These are phyloP conservation scores for Stephanodiscus minutulus DNA, from an alignment of 108 stramenopile genomes.

Conservation along the genomic window DNA sequence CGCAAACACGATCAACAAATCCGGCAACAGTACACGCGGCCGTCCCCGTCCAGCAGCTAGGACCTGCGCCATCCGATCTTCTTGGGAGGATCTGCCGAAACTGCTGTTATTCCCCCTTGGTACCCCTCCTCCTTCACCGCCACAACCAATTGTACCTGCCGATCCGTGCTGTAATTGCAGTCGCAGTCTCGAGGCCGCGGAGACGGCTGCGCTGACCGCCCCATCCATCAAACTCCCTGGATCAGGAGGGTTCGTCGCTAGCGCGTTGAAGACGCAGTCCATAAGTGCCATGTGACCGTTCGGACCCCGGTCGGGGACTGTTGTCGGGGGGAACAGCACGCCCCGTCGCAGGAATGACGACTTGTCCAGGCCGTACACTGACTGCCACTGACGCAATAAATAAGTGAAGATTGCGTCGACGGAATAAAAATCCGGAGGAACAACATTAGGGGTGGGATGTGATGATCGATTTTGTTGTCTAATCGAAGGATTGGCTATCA, in stretches of 20 bases:
- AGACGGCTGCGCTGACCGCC: constrained; percentile 29
- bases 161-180: neutral
- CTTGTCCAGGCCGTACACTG: constrained; percentile 69
- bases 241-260: constrained; percentile 33
- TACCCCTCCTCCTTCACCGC: constrained; percentile 8
- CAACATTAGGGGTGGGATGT: neutral
- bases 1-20: constrained; percentile 75
- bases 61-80: constrained; percentile 36
- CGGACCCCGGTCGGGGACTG: constrained; percentile 69
- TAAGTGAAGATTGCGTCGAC: constrained; percentile 22
- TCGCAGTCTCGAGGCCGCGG: constrained; percentile 2
- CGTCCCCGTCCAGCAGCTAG: constrained; percentile 26
- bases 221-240: constrained; percentile 18
- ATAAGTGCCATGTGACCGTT: constrained; percentile 83
- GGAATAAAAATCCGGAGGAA: neutral
- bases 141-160: neutral
- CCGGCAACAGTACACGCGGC: constrained; percentile 61
- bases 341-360: constrained; percentile 47
- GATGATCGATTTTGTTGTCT: neutral
- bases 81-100: constrained; percentile 16
- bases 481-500: neutral
- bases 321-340: constrained; percentile 59
- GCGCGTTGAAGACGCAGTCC: constrained; percentile 76
- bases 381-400: constrained; percentile 5
- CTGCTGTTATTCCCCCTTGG: constrained; percentile 9